Percentiles rank a stretch among this genome's conserved stretches.
Conservation (phyloP, 2,329 filamentous ascomycete genomes). For the Aureobasidium sp. region DNA sequence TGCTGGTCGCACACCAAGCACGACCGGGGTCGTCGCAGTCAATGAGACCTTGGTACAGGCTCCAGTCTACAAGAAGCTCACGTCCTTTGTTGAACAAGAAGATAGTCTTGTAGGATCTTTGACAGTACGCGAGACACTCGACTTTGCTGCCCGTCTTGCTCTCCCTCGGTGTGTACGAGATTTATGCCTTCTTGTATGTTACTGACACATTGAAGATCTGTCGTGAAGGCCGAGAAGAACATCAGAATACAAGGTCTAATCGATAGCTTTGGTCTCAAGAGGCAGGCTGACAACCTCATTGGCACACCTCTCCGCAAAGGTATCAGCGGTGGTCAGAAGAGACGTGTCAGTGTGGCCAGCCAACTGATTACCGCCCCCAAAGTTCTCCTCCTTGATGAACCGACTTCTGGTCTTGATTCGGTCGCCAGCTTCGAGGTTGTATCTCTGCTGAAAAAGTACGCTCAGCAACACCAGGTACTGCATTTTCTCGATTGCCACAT, state of each 20-base stretch:
- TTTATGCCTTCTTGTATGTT: not conserved
- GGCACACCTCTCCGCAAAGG: slow-evolving; percentile 75
- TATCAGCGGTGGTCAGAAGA: slow-evolving; percentile 75
- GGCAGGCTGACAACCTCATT: slow-evolving; percentile 61
- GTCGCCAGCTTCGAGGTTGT: slow-evolving; percentile 67
- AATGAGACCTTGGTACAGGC: slow-evolving; percentile 52
- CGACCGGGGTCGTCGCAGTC: slow-evolving; percentile 47
- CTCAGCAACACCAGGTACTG: slow-evolving; percentile 54
- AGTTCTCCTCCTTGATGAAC: slow-evolving; percentile 74
- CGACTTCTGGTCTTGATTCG: slow-evolving; percentile 74
- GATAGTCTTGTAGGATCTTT: slow-evolving; percentile 73
- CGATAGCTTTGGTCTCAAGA: slow-evolving; percentile 60
- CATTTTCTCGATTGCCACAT: not conserved
- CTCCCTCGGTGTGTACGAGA: slow-evolving; percentile 31
- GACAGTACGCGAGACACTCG: slow-evolving; percentile 68
- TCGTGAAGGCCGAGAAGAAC: slow-evolving; percentile 49
- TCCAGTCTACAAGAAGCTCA: slow-evolving; percentile 45
- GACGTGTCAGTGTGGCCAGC: slow-evolving; percentile 67
- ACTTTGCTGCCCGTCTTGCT: slow-evolving; percentile 64
- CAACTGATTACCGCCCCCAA: slow-evolving; percentile 71
- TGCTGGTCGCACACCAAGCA: slow-evolving; percentile 51
- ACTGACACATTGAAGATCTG: slow-evolving; percentile 30
- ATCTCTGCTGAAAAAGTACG: slow-evolving; percentile 58
- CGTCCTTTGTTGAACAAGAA: slow-evolving; percentile 74
- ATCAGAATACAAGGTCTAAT: slow-evolving; percentile 58